Base-by-base conservation (phyloP, 306 rosid species). In the Cercis canadensis region DNA sequence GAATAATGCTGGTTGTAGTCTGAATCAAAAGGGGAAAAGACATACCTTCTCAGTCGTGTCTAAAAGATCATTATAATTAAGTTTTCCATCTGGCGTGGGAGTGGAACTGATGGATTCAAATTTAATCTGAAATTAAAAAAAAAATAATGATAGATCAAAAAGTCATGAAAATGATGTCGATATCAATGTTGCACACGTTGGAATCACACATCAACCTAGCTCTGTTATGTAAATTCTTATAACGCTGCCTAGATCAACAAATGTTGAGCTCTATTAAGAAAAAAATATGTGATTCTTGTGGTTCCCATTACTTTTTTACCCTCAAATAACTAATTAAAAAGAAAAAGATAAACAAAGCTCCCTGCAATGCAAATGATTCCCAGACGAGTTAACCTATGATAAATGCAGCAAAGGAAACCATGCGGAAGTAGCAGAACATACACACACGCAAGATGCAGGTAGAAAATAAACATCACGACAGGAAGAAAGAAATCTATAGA, bases 31-130 rank as follows among this genome's bases (percentile, higher is more conserved):
- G 57, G 51, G 51, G 34, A 52, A 15, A 44, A 57, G 56, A 10
- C 53, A 15, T 80, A 91, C 99, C 97, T 69, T 69, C 70, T 76
- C 69, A 8, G 89, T 61, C 10, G 81, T 81, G 52, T 80, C 86
- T 76, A 94, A 46, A 53, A 89, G 62, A 50, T 87, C 79, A 56
- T 83, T 65, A 75, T 83, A 86, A 88, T 80, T 77, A 37, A 94
- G 86, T 81, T 77, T 82, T 79, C 96, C 99, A 83, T 91, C 97
- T 0, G 96, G 96, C 63, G 83, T 65, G 31, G 96, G 81, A 70
- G 95, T 40, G 78, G 80, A 80, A 75, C 81, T 80, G 77, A 89
- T 69, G 4, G 78, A 62, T 62, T 84, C 99, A 79, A 61, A 75
- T 50, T 75, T 75, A 70, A 84, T 80, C 97, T 87, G 92, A 62